Percentiles rank a stretch among this genome's conserved stretches.
phyloP scores from a whole-genome alignment of 345 rosid genomes.

The Alliaria petiolata region DNA sequence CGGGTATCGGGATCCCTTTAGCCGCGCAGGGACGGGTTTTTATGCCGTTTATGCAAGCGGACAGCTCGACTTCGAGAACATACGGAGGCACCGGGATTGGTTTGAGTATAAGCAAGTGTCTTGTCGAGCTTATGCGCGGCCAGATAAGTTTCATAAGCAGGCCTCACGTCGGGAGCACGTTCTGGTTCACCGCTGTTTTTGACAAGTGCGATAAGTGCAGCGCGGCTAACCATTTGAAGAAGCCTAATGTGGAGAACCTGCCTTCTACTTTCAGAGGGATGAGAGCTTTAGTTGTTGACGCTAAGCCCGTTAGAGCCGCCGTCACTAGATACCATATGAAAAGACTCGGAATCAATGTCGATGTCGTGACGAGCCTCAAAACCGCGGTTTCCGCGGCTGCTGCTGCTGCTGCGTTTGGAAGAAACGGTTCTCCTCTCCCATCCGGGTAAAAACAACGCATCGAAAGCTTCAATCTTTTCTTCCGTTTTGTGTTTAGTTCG shows the following conservation, averaged over 20 bases:
- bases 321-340: conserved; percentile 85
- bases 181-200: conserved; percentile 67
- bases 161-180: conserved; percentile 84
- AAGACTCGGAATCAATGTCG: conserved; percentile 79
- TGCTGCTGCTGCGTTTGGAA: conserved; percentile 35
- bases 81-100: conserved; percentile 99
- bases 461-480: conserved; percentile 1
- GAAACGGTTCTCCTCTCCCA: conserved; percentile 43
- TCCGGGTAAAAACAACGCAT: conserved; percentile 47
- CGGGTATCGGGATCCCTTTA: conserved; percentile 90
- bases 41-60: conserved; percentile 98
- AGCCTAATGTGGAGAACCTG: conserved; percentile 55
- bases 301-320: conserved; percentile 86
- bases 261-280: conserved; percentile 72
- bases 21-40: conserved; percentile 83
- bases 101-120: conserved; percentile 90
- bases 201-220: conserved; percentile 46
- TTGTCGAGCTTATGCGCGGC: conserved; percentile 94
- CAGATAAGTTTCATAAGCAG: conserved; percentile 75
- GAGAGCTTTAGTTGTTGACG: conserved; percentile 81
- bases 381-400: conserved; percentile 20
- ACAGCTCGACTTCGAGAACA: conserved; percentile 88
- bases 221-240: conserved; percentile 35
- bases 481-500: not conserved
- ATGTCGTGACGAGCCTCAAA: conserved; percentile 52